These are phyloP conservation scores for Rutstroemia sp. DNA, from an alignment of 2,329 filamentous ascomycete genomes.

Conservation along the genomic window DNA sequence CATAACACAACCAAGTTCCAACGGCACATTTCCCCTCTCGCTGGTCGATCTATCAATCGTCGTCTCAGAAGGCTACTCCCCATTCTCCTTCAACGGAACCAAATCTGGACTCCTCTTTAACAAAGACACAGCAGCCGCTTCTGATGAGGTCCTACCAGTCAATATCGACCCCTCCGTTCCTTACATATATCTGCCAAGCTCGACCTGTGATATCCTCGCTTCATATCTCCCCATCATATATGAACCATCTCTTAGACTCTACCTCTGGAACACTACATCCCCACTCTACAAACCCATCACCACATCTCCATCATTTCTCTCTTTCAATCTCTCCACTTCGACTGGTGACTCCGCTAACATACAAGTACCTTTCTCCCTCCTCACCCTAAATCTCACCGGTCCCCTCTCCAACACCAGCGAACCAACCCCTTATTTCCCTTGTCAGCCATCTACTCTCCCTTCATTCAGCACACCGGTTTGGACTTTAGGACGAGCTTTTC, in stretches of 20 bases:
- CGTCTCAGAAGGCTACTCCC: slow-evolving; percentile 14
- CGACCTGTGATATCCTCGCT: slow-evolving; percentile 31
- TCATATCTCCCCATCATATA: slow-evolving; percentile 28
- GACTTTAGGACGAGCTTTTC: background rate
- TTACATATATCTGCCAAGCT: slow-evolving; percentile 30
- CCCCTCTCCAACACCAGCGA: background rate
- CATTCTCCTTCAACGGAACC: slow-evolving; percentile 11
- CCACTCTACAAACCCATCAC: slow-evolving; percentile 26
- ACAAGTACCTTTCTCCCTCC: background rate
- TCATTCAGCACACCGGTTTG: slow-evolving; percentile 3
- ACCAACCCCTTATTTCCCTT: slow-evolving; percentile 13
- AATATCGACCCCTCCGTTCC: slow-evolving; percentile 18
- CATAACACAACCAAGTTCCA: slow-evolving; percentile 8
- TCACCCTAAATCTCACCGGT: background rate
- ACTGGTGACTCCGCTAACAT: background rate
- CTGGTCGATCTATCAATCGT: slow-evolving; percentile 17
- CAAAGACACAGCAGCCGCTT: background rate
- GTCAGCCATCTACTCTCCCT: slow-evolving; percentile 15
- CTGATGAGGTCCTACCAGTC: slow-evolving; percentile 13
- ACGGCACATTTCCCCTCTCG: background rate
- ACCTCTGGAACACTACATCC: slow-evolving; percentile 29
- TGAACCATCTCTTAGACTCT: slow-evolving; percentile 24
- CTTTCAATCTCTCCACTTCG: slow-evolving; percentile 28
- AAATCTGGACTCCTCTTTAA: slow-evolving; percentile 12
- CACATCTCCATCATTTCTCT: slow-evolving; percentile 30